These are phyloP conservation scores for Diaporthe destruens DNA, from an alignment of 2,329 filamentous ascomycete genomes.

Conservation along the genomic window DNA sequence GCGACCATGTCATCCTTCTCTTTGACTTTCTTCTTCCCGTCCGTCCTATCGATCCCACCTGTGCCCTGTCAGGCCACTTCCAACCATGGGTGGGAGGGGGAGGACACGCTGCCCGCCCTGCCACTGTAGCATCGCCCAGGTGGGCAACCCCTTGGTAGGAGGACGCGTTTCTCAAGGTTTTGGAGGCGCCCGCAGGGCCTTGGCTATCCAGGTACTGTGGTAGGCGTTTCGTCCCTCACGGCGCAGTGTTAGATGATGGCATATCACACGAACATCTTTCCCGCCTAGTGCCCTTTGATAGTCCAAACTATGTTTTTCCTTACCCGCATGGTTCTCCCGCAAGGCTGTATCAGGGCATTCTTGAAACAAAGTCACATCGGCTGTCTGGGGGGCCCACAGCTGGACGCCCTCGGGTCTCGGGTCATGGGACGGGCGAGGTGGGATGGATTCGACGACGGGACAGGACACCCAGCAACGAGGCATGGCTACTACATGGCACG, in stretches of 20 bases:
- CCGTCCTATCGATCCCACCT: not conserved
- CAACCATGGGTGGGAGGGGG: not conserved
- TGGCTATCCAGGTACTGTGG: conserved; percentile 2
- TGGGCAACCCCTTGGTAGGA: not conserved
- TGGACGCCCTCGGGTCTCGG: not conserved
- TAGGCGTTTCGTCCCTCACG: conserved; percentile 1
- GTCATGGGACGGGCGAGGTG: conserved; percentile 3
- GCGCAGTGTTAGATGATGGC: not conserved
- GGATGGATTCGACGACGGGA: conserved; percentile 16
- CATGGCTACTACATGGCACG: not conserved
- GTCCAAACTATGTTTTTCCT: conserved; percentile 6
- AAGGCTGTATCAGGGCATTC: not conserved
- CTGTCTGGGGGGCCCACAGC: not conserved
- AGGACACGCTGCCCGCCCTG: not conserved
- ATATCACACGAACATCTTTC: conserved; percentile 8
- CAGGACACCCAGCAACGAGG: not conserved
- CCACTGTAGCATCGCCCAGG: conserved; percentile 16
- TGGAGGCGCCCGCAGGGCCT: not conserved
- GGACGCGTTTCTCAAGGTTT: conserved; percentile 1
- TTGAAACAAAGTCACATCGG: conserved; percentile 24
- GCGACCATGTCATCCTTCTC: not conserved
- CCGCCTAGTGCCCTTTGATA: conserved; percentile 20
- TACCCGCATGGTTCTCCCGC: not conserved
- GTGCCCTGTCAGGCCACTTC: not conserved
- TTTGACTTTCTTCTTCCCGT: not conserved